Base-by-base conservation (phyloP, 805 yeast species). In the Scheffersomyces stipitis region DNA sequence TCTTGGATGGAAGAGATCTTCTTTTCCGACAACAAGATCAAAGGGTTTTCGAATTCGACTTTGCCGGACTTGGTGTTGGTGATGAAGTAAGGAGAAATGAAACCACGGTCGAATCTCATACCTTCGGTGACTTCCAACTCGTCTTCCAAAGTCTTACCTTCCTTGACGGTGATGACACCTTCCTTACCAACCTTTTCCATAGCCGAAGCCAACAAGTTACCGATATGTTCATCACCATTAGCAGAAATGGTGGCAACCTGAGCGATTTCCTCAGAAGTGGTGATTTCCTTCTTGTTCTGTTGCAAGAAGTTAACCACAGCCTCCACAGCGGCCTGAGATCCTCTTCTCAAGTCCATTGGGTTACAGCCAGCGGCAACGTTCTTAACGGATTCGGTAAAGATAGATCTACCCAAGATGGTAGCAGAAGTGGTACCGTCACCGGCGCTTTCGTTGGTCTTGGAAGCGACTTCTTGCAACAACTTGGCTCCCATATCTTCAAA, bases 371-470 rank as follows among this genome's bases (percentile, higher is more conserved):
- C 96, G 44, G 98, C 97, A 30, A 93, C 99, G 58, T 88, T 88
- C 76, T 88, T 89, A 44, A 91, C 95, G 20, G 95, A 80, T 69
- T 93, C 97, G 42, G 96, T 83, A 73, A 91, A 87, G 52, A 91
- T 91, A 40, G 96, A 84, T 66, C 96, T 86, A 51, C 97, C 98
- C 52, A 91, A 76, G 37, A 91, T 95, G 33, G 98, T 93, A 52
- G 98, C 97, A 30, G 96, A 84, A 26, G 99, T 91, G 48, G 99
- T 91, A 68, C 99, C 99, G 58, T 91, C 99, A 70, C 99, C 99
- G 44, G 98, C 97, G 53, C 85, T 78, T 67, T 91, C 96, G 66
- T 93, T 93, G 56, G 99, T 90, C 78, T 86, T 91, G 52, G 95
- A 81, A 29, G 98, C 96, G 42, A 93, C 97, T 62, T 93, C 98